Percentiles rank a stretch among this genome's conserved stretches.
These are phyloP conservation scores for Candida chauliodis DNA, from an alignment of 805 yeast species.

Conservation along the genomic window DNA sequence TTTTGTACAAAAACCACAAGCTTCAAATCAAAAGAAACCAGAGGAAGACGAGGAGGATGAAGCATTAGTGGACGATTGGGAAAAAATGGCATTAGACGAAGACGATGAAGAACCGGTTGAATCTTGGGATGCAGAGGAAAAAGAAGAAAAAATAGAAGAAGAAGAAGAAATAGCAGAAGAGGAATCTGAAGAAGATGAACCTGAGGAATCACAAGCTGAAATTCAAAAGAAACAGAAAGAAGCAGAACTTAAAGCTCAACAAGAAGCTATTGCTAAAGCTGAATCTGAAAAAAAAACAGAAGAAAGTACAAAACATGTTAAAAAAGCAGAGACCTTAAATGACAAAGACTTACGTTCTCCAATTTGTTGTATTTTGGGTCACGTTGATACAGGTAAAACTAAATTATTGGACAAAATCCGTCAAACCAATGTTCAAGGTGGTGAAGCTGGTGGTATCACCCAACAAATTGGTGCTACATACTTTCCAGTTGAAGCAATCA, in stretches of 20 bases:
- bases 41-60: constrained; percentile 38
- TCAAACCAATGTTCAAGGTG: constrained; percentile 99
- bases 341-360: constrained; percentile 87
- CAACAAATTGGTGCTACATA: constrained; percentile 99
- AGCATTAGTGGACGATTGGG: constrained; percentile 83
- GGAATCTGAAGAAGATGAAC: constrained; percentile 26
- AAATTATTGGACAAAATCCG: constrained; percentile 94
- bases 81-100: constrained; percentile 61
- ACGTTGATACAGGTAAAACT: constrained; percentile 99
- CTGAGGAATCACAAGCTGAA: constrained; percentile 25
- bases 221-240: constrained; percentile 27
- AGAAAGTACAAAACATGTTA: constrained; percentile 18
- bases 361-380: constrained; percentile 98
- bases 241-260: constrained; percentile 19
- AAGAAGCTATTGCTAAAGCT: constrained; percentile 21
- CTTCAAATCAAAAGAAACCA: constrained; percentile 19
- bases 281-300: constrained; percentile 22
- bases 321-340: constrained; percentile 23
- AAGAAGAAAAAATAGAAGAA: constrained; percentile 25
- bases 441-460: constrained; percentile 99
- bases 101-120: constrained; percentile 55
- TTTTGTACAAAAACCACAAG: constrained; percentile 25
- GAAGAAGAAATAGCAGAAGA: constrained; percentile 30
- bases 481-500: constrained; percentile 94
- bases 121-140: constrained; percentile 48